Conservation (phyloP, 2,329 filamentous ascomycete genomes). For the Talaromyces piceae region DNA sequence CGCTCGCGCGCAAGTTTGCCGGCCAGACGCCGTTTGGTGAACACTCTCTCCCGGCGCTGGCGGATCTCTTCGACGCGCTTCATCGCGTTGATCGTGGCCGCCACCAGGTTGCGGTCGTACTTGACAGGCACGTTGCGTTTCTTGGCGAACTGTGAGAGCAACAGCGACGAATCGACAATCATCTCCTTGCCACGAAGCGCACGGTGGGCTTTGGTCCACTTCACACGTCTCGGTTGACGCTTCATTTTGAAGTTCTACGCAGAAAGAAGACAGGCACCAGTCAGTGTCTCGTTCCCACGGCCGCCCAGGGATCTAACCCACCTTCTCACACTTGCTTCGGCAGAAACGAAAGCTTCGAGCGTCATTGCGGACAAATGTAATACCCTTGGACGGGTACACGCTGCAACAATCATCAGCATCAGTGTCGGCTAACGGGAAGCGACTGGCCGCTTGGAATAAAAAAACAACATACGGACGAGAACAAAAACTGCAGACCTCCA, state of each 20-base stretch:
- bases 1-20: conserved; percentile 68
- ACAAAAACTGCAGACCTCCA: conserved; percentile 65
- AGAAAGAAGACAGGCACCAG: not conserved
- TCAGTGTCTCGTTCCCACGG: not conserved
- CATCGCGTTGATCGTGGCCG: conserved; percentile 87
- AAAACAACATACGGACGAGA: conserved; percentile 49
- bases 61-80: conserved; percentile 81
- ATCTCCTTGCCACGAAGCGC: conserved; percentile 76
- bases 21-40: conserved; percentile 89
- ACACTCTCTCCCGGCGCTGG: conserved; percentile 72
- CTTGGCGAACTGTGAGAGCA: conserved; percentile 65
- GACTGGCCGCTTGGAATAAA: too few species aligned
- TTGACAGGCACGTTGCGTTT: conserved; percentile 90
- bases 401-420: conserved; percentile 4
- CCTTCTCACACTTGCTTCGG: conserved; percentile 59
- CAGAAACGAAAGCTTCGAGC: conserved; percentile 61
- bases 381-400: conserved; percentile 58
- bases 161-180: conserved; percentile 86
- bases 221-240: conserved; percentile 92
- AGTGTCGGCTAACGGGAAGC: not conserved
- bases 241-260: conserved; percentile 84
- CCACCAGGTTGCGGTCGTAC: conserved; percentile 88
- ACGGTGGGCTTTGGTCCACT: conserved; percentile 94
- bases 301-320: not conserved
- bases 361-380: conserved; percentile 62